Evolutionary conservation across 495 filamentous ascomycete species (phyloP).

Genomic region (Penicillium crystallinum): DNA sequence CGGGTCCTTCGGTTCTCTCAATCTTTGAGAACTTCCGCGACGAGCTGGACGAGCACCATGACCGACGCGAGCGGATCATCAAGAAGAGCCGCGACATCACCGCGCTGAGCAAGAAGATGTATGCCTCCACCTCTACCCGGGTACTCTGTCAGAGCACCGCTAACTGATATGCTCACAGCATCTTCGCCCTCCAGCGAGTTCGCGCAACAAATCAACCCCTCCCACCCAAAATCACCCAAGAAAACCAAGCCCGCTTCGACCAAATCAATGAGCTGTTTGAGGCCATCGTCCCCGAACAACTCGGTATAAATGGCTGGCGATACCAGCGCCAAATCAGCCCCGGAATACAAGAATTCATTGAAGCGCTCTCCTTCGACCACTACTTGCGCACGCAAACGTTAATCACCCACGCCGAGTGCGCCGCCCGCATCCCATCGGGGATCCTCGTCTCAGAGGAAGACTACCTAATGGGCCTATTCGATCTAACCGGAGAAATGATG

Average conservation of each 20-base stretch:
- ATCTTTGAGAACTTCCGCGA: slow-evolving; percentile 83
- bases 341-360: slow-evolving; percentile 88
- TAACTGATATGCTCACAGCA: slow-evolving; percentile 46
- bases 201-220: slow-evolving; percentile 59
- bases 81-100: slow-evolving; percentile 90
- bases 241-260: slow-evolving; percentile 56
- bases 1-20: slow-evolving; percentile 45
- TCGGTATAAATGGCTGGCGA: slow-evolving; percentile 71
- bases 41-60: slow-evolving; percentile 92
- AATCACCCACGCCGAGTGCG: slow-evolving; percentile 58
- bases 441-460: slow-evolving; percentile 72
- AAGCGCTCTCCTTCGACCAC: slow-evolving; percentile 79
- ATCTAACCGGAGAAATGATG: slow-evolving; percentile 94
- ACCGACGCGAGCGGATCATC: slow-evolving; percentile 81
- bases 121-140: background rate
- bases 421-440: slow-evolving; percentile 40
- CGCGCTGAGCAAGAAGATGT: slow-evolving; percentile 96
- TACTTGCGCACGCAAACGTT: slow-evolving; percentile 76
- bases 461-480: slow-evolving; percentile 87
- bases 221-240: slow-evolving; percentile 58
- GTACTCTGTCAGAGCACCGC: background rate
- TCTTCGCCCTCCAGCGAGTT: slow-evolving; percentile 85
- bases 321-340: slow-evolving; percentile 71
- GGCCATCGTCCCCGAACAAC: slow-evolving; percentile 65
- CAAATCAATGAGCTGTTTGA: slow-evolving; percentile 65